Conservation (phyloP, 495 filamentous ascomycete genomes). For the Collariella sp. region DNA sequence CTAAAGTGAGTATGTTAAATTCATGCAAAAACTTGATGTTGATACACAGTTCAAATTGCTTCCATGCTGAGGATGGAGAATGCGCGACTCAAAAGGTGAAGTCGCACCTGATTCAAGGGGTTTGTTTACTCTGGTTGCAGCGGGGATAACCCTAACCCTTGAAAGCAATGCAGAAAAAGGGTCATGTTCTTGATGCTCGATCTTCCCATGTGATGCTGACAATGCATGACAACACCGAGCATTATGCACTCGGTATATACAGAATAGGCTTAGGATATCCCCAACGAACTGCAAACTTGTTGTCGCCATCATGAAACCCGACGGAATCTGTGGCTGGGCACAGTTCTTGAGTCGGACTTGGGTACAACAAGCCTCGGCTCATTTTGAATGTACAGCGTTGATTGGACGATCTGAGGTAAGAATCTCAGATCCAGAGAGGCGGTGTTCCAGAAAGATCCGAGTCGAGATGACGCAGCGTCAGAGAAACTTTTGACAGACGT, state of each 20-base stretch:
- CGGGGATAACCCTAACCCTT: background rate
- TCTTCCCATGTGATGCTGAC: background rate
- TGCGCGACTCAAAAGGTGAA: too few species aligned
- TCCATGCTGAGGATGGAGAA: too few species aligned
- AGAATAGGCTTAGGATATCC: background rate
- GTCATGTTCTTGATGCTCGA: background rate
- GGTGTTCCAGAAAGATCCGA: too few species aligned
- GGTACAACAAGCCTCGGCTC: slow-evolving; percentile 3
- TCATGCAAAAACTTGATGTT: too few species aligned
- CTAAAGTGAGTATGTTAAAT: too few species aligned
- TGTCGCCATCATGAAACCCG: background rate
- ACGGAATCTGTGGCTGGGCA: too few species aligned
- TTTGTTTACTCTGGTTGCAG: background rate
- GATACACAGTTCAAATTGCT: too few species aligned
- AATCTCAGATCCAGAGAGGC: background rate
- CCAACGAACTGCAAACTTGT: background rate
- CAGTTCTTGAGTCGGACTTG: background rate
- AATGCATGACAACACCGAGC: background rate
- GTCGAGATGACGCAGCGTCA: too few species aligned
- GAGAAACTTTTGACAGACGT: too few species aligned
- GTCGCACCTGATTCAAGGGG: background rate
- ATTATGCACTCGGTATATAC: too few species aligned
- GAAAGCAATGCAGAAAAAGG: too few species aligned
- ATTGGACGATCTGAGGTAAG: background rate
- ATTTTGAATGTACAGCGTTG: background rate